Conservation (phyloP, 148 eudicot genomes). For the Chenopodium quinoa region DNA sequence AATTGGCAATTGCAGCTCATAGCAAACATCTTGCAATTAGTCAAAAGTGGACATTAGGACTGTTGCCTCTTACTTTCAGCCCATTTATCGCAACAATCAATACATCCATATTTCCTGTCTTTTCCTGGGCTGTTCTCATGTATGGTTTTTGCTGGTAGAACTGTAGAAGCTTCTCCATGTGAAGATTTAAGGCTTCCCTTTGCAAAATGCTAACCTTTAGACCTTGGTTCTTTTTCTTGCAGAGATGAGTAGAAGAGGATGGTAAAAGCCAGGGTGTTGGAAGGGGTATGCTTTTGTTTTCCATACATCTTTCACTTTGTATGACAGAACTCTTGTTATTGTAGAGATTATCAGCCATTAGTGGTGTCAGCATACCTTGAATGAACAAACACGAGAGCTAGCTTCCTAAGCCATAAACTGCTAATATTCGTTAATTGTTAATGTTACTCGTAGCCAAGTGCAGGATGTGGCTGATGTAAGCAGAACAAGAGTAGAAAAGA, state of each 20-base stretch:
- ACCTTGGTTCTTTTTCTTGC: not conserved
- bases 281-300: not conserved
- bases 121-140: not conserved
- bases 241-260: conserved; percentile 20
- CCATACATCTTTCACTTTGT: not conserved
- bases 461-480: not conserved
- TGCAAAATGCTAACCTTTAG: not conserved
- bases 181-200: conserved; percentile 5
- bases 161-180: not conserved
- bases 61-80: not conserved
- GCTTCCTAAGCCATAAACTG: too few species aligned
- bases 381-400: too few species aligned
- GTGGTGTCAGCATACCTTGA: too few species aligned
- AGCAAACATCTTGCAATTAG: not conserved
- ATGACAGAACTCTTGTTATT: not conserved
- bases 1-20: not conserved
- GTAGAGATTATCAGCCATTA: not conserved
- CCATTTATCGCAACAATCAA: not conserved
- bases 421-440: too few species aligned
- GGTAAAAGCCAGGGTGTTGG: not conserved
- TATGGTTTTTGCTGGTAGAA: not conserved
- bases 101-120: not conserved
- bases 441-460: not conserved
- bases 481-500: not conserved
- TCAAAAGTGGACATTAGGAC: not conserved